Evolutionary conservation across 768 basidiomycete genomes (phyloP), one percentile per base, ranked within the genome.

Genomic region (Agrocybe pediades): DNA sequence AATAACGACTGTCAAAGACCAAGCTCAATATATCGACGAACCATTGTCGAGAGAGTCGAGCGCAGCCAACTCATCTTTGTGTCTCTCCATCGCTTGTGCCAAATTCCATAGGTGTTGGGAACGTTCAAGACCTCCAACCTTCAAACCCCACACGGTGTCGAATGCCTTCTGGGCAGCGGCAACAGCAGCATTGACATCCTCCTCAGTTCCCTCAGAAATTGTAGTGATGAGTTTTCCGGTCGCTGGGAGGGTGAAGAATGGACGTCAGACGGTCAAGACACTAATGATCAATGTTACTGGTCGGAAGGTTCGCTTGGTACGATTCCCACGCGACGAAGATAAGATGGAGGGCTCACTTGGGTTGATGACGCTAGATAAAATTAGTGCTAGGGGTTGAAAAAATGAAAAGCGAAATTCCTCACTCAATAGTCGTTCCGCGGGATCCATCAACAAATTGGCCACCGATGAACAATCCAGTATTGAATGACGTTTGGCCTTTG

Each of bases 151-250:
- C 30, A 69, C 65, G 6, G 80, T 84, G 15, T 88, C 81, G 68
- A 62, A 75, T 0, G 75, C 75, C 63, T 77, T 81, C 53, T 82
- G 77, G 0, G 89, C 89, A 36, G 79, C 86, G 3, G 74, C 70
- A 52, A 93, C 92, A 0, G 92, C 92, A 43, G 67, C 61, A 67
- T 95, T 88, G 57, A 96, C 83, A 64, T 95, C 93, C 57, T 83
- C 78, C 9, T 76, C 52, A 1, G 83, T 82, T 24, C 78, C 92
- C 64, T 81, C 83, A 0, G 82, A 68, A 55, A 92, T 70, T 39
- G 74, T 54, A 0, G 83, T 82, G 64, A 86, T 77, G 44, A 81
- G 58, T 63, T 88, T 78, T 39, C 89, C 92, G 17, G 68, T 90
- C 0, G 88, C 80, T 88, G 52, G 30, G 26, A 48, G 11, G 33